These are phyloP conservation scores for Pyrenochaeta sp. DNA, from an alignment of 2,329 filamentous ascomycete genomes.

Conservation along the genomic window DNA sequence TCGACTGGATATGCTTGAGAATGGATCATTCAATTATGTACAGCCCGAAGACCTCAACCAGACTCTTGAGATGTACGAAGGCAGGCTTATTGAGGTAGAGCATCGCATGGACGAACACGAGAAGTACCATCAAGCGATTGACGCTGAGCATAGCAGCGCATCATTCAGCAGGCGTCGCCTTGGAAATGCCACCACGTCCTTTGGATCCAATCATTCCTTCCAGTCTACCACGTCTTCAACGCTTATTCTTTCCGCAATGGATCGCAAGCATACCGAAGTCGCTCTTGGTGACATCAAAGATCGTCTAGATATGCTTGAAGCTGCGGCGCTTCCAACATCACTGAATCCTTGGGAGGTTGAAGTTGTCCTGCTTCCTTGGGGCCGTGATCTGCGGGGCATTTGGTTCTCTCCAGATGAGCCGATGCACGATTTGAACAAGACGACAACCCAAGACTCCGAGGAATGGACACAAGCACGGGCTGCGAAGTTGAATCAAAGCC, in stretches of 20 bases:
- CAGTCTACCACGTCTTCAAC: slow-evolving; percentile 50
- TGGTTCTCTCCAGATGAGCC: slow-evolving; percentile 58
- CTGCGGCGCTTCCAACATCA: slow-evolving; percentile 65
- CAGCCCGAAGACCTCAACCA: slow-evolving; percentile 75
- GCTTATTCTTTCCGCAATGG: slow-evolving; percentile 44
- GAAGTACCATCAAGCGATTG: slow-evolving; percentile 40
- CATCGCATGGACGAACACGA: slow-evolving; percentile 55
- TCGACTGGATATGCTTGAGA: slow-evolving; percentile 74
- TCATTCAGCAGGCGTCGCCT: slow-evolving; percentile 38
- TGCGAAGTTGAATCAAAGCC: slow-evolving; percentile 14
- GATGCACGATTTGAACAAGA: slow-evolving; percentile 43
- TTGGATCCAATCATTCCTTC: slow-evolving; percentile 49
- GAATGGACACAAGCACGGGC: slow-evolving; percentile 55
- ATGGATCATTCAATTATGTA: slow-evolving; percentile 69
- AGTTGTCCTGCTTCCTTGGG: slow-evolving; percentile 77
- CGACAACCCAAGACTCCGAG: slow-evolving; percentile 52
- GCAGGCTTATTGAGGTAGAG: slow-evolving; percentile 74
- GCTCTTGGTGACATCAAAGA: slow-evolving; percentile 58
- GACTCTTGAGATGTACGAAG: slow-evolving; percentile 70
- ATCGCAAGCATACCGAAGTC: slow-evolving; percentile 50
- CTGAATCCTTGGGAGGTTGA: slow-evolving; percentile 75
- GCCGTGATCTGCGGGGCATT: slow-evolving; percentile 59
- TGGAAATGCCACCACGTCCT: slow-evolving; percentile 46
- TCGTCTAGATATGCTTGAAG: slow-evolving; percentile 63
- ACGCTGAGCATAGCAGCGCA: slow-evolving; percentile 36